These are phyloP conservation scores for Fusarium tricinctum DNA, from an alignment of 2,329 filamentous ascomycete species.

Conservation along the genomic window DNA sequence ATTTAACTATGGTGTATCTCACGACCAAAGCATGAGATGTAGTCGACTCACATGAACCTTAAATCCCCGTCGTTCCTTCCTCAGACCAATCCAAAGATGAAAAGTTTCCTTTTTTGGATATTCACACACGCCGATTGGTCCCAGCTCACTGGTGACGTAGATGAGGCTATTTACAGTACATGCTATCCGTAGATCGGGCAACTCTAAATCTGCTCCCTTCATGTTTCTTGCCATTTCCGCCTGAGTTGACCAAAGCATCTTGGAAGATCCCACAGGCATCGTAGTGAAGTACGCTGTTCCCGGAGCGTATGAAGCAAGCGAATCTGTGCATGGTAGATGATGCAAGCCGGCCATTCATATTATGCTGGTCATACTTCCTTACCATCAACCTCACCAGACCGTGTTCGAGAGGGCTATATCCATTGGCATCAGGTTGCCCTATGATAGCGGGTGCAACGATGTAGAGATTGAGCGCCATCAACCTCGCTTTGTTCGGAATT, in stretches of 20 bases:
- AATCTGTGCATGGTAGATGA: slow-evolving; percentile 27
- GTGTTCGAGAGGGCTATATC: slow-evolving; percentile 36
- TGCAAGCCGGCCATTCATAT: slow-evolving; percentile 20
- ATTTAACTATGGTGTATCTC: not conserved
- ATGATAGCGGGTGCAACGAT: slow-evolving; percentile 13
- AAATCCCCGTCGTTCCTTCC: not conserved
- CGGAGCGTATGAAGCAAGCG: slow-evolving; percentile 14
- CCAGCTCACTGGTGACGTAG: not conserved
- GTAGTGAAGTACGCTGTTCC: slow-evolving; percentile 35
- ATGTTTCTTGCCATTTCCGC: slow-evolving; percentile 8
- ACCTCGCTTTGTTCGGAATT: not conserved
- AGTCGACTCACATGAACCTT: not conserved
- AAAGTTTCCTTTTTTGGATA: not conserved
- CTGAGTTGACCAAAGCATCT: no score
- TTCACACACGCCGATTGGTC: not conserved
- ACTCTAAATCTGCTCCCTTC: not conserved
- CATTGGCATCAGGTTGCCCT: slow-evolving; percentile 32
- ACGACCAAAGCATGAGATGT: no score
- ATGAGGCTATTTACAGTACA: not conserved
- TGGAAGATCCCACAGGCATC: not conserved
- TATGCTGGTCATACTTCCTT: not conserved
- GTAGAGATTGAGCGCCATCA: slow-evolving; percentile 12
- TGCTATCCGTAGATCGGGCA: not conserved
- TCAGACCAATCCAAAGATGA: not conserved
- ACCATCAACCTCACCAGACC: slow-evolving; percentile 6